Base-by-base conservation (phyloP, 1,284 basidiomycete species). In the Phellopilus nigrolimitatus region DNA sequence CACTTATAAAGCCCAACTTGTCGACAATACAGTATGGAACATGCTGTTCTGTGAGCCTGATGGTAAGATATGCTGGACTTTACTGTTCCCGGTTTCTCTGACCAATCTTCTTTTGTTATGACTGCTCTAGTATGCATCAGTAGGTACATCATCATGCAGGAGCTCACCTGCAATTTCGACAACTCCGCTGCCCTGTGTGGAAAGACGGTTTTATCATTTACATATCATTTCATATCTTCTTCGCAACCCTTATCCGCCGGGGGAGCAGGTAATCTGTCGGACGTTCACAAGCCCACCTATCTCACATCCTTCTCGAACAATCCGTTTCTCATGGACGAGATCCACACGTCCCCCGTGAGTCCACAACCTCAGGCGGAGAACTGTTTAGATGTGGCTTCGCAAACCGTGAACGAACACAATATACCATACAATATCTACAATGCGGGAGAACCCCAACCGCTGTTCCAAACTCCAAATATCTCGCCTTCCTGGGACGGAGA, bases 101-200 rank as follows among this genome's bases (percentile, higher is more conserved):
- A 17, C 34, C 9, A 12, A 45, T 21, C 19, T 28, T 15, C n/a
- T 15, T 39, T 39, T 39, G 5, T 39, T 5, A 39, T 6, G 7
- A 39, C 6, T 6, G 28, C n/a, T n/a, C 28, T 30, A 30, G 6
- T 12, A 30, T 30, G 12, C 12, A 7, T 30, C 12, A 45, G 47
- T 19, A 34, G 42, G 24, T 54, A 49, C 30, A 49, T 42, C 15
- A 54, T 54, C 34, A 40, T 37, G 4, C 53, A 54, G 37, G 53
- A 54, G 15, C 21, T 54, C 1, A 44, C 49, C 10, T 40, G 28
- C 27, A 43, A 37, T 6, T 46, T 54, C 25, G 47, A 54, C 40
- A 49, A 28, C 7, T 21, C 47, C 21, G 24, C 31, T 3, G 40
- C 47, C 19, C 13, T 24, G 34, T 40, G 42, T 2, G 53, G 53